phyloP scores from a whole-genome alignment of 352 stramenopile genomes.

The Globisporangium paddicum region DNA sequence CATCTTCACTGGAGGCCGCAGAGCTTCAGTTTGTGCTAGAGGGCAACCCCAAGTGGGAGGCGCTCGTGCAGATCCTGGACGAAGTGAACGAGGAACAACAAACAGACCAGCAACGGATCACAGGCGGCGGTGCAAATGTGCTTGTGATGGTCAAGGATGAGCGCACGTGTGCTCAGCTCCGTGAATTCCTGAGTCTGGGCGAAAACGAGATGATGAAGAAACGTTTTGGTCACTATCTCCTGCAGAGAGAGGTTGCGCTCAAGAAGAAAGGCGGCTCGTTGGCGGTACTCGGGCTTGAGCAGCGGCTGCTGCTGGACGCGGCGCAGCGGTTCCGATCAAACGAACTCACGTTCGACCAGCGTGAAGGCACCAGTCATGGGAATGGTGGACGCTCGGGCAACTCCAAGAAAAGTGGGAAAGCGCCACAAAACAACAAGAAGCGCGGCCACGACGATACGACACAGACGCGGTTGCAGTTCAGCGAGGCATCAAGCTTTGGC shows the following conservation, averaged over 20 bases:
- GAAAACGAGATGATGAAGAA: conserved; percentile 75
- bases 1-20: conserved; percentile 19
- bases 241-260: conserved; percentile 55
- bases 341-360: conserved; percentile 32
- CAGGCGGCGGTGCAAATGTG: conserved; percentile 39
- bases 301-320: conserved; percentile 57
- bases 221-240: conserved; percentile 79
- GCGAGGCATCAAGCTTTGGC: conserved; percentile 65
- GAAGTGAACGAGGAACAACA: conserved; percentile 78
- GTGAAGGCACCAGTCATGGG: neutral
- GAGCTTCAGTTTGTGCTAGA: conserved; percentile 72
- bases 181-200: conserved; percentile 78
- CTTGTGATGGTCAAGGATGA: conserved; percentile 90
- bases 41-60: conserved; percentile 94
- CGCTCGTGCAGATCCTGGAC: conserved; percentile 89
- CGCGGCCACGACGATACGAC: conserved; percentile 5
- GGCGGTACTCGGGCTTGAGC: conserved; percentile 46
- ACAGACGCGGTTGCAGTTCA: conserved; percentile 4
- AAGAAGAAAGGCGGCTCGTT: conserved; percentile 48
- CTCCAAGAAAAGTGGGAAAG: conserved; percentile 16
- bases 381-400: neutral
- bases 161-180: conserved; percentile 79
- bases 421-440: conserved; percentile 18
- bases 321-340: conserved; percentile 40
- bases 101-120: conserved; percentile 11